Evolutionary conservation across 176 grass and related monocot genomes (phyloP), one percentile per base, ranked within the genome.

Genomic region (barley (Hordeum vulgare)): DNA sequence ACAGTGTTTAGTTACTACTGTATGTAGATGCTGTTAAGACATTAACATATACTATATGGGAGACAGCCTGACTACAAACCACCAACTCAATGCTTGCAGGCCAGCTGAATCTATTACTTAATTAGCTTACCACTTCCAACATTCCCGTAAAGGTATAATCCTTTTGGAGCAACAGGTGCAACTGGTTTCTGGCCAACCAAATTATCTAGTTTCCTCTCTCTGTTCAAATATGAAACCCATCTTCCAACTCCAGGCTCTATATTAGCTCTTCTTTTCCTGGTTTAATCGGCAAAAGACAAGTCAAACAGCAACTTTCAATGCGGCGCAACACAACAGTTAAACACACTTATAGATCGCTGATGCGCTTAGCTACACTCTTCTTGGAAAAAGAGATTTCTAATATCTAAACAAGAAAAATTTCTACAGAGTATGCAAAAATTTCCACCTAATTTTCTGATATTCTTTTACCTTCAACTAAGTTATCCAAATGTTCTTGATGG

Each of bases 211-310:
- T 93, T 98, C 73, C 88, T 95, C 77, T 95, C 96, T 81, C 96
- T 79, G 70, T 95, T 98, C 66, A 98, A 80, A 72, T 91, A 98
- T 20, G 96, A 98, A 20, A 98, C 96, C 93, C 92, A 89, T 74
- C 94, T 98, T 17, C 96, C 96, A 44, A 95, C 96, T 79, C 96
- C 96, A 86, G 96, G 93, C 80, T 98, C 93, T 75, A 93, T 82
- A 17, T 25, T 83, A 36, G 68, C 87, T 67, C 85, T 87, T 78
- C 61, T 91, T 79, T 74, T 98, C 89, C 93, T 98, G 72, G 28
- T 66, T 76, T 56, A 79, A 12, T 87, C 60, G 51, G 31, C 49
- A 79, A 84, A n/a, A 57, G 33, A 29, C 3, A 54, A 36, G 11
- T 78, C 27, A 51, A 31, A 31, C 15, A 53, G 1, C 4, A 9